Percentiles rank a stretch among this genome's conserved stretches.
phyloP scores from a whole-genome alignment of 352 stramenopile species.

The Pythium plurisporium region DNA sequence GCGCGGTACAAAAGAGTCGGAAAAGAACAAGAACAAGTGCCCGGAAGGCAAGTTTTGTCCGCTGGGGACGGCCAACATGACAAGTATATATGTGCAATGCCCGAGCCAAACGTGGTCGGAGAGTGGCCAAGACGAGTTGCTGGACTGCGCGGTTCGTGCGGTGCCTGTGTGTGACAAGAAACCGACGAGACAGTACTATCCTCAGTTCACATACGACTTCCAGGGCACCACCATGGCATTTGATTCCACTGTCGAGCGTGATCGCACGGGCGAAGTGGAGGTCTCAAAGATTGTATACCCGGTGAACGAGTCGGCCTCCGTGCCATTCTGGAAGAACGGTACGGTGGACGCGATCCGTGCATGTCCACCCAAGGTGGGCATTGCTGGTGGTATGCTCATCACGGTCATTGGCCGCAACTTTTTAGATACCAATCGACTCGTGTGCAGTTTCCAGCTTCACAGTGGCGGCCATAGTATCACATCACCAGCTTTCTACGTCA shows the following conservation, averaged over 20 bases:
- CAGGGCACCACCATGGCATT: conserved; percentile 48
- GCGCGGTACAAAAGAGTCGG: conserved; percentile 83
- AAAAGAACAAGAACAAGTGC: conserved; percentile 91
- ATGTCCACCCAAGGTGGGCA: conserved; percentile 57
- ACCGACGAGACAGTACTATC: conserved; percentile 72
- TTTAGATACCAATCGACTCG: conserved; percentile 70
- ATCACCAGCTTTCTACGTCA: conserved; percentile 71
- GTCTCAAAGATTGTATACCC: conserved; percentile 89
- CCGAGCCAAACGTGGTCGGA: conserved; percentile 87
- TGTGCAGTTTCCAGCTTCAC: conserved; percentile 74
- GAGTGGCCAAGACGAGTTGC: conserved; percentile 72
- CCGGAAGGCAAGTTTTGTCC: conserved; percentile 92
- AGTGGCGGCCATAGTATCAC: conserved; percentile 23
- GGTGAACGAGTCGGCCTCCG: conserved; percentile 87
- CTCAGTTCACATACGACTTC: conserved; percentile 65
- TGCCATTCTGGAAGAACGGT: conserved; percentile 91
- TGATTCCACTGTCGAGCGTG: conserved; percentile 69
- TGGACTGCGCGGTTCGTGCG: conserved; percentile 84
- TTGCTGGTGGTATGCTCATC: conserved; percentile 48
- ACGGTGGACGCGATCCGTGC: conserved; percentile 91
- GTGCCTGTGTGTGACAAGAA: conserved; percentile 95
- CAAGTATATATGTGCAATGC: conserved; percentile 85
- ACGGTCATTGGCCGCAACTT: conserved; percentile 97
- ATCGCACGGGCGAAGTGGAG: conserved; percentile 80
- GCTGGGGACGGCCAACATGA: conserved; percentile 77